Percentiles rank a stretch among this genome's conserved stretches.
Evolutionary conservation across 202 grass and related monocot genomes (phyloP).

Genomic region (Elaeis oleifera): DNA sequence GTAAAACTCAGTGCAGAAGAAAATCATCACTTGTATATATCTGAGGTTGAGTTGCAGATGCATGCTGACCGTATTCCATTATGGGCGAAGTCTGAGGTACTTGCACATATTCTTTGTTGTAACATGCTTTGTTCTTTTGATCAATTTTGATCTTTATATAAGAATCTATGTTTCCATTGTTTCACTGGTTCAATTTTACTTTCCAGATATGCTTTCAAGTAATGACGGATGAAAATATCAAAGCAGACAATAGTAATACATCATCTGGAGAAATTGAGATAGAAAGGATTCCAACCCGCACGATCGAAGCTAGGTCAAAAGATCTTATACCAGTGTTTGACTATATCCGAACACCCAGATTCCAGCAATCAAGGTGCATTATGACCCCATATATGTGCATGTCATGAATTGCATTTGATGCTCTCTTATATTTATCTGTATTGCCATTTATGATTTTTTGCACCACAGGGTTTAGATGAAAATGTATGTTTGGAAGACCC

Average conservation of each 20-base stretch:
- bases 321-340: constrained; percentile 84
- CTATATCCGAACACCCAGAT: constrained; percentile 48
- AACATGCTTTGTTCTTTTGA: constrained; percentile 13
- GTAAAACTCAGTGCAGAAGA: constrained; percentile 47
- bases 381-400: background rate
- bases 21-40: constrained; percentile 63
- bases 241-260: constrained; percentile 13
- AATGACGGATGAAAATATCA: constrained; percentile 34
- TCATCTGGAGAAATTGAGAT: constrained; percentile 62
- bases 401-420: background rate
- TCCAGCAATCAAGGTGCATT: constrained; percentile 69
- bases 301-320: constrained; percentile 64
- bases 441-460: background rate
- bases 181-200: background rate
- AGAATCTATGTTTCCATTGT: constrained; percentile 1
- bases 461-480: too few relatives aligned
- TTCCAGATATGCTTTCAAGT: constrained; percentile 73
- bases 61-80: constrained; percentile 54
- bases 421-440: background rate
- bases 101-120: constrained; percentile 6
- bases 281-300: constrained; percentile 46
- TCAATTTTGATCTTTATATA: constrained; percentile 6
- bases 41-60: constrained; percentile 76
- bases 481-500: too few relatives aligned
- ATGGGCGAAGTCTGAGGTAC: constrained; percentile 83